Evolutionary conservation across 148 eudicot genomes (phyloP).

Genomic region (Rhododendron kiyosumense): DNA sequence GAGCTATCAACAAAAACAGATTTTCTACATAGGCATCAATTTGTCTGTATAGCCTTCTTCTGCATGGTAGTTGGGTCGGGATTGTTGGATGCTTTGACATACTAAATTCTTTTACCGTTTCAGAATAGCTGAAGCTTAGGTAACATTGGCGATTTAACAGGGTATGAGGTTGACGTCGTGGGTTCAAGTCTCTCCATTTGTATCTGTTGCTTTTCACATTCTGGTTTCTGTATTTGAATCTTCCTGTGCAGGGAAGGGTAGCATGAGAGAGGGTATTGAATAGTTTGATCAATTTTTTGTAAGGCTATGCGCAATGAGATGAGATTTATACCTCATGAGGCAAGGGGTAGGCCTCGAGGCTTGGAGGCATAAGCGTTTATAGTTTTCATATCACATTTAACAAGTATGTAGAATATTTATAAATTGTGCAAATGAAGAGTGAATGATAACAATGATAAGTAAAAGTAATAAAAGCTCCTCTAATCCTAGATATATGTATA

Average conservation of each 20-base stretch:
- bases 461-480: background rate
- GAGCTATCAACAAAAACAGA: background rate
- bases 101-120: background rate
- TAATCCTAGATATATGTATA: background rate
- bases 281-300: background rate
- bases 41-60: background rate
- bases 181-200: too few relatives aligned
- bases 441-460: background rate
- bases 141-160: background rate
- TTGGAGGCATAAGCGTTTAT: background rate
- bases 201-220: background rate
- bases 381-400: background rate
- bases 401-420: background rate
- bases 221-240: background rate
- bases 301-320: background rate
- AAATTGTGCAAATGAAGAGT: too few relatives aligned
- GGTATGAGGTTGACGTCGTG: background rate
- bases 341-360: background rate
- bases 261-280: background rate
- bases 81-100: background rate
- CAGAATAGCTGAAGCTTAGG: background rate
- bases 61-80: background rate
- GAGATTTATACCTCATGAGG: background rate
- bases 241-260: background rate
- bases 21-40: background rate